A percentile compares a stretch with the other conserved stretches of the same genome.
Evolutionary conservation across 805 yeast species (phyloP).

Genomic region (Sugiyamaella qingdaonensis): DNA sequence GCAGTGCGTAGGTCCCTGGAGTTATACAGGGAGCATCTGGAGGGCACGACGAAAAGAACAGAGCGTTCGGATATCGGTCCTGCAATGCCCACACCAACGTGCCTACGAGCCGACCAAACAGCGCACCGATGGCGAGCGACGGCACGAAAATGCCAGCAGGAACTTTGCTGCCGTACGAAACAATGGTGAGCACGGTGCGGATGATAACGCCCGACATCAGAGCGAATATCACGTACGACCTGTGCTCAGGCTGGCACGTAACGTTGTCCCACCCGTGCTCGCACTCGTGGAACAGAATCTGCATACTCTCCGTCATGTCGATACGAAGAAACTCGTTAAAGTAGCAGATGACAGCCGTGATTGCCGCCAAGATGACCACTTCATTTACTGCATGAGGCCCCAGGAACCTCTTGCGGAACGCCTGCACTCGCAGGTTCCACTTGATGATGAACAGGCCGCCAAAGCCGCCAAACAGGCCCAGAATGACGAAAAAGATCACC

Average conservation of each 20-base stretch:
- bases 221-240: slow-evolving; percentile 41
- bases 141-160: slow-evolving; percentile 64
- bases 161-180: slow-evolving; percentile 68
- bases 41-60: slow-evolving; percentile 39
- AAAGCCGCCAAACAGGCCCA: slow-evolving; percentile 89
- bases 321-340: slow-evolving; percentile 73
- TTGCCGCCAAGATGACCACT: slow-evolving; percentile 57
- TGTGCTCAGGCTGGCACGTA: slow-evolving; percentile 28
- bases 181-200: slow-evolving; percentile 65
- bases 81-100: slow-evolving; percentile 41
- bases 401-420: slow-evolving; percentile 70
- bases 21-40: slow-evolving; percentile 58
- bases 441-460: slow-evolving; percentile 77
- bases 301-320: slow-evolving; percentile 97
- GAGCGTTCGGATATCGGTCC: slow-evolving; percentile 36
- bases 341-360: slow-evolving; percentile 76
- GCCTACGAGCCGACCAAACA: slow-evolving; percentile 52
- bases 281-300: slow-evolving; percentile 81
- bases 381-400: slow-evolving; percentile 60
- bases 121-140: slow-evolving; percentile 59
- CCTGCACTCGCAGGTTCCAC: slow-evolving; percentile 69
- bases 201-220: slow-evolving; percentile 66
- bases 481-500: slow-evolving; percentile 62
- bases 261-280: slow-evolving; percentile 40
- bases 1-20: slow-evolving; percentile 91